Evolutionary conservation across 768 basidiomycete species (phyloP), one percentile per base, ranked within the genome.

Genomic region (Tricholomella constricta): DNA sequence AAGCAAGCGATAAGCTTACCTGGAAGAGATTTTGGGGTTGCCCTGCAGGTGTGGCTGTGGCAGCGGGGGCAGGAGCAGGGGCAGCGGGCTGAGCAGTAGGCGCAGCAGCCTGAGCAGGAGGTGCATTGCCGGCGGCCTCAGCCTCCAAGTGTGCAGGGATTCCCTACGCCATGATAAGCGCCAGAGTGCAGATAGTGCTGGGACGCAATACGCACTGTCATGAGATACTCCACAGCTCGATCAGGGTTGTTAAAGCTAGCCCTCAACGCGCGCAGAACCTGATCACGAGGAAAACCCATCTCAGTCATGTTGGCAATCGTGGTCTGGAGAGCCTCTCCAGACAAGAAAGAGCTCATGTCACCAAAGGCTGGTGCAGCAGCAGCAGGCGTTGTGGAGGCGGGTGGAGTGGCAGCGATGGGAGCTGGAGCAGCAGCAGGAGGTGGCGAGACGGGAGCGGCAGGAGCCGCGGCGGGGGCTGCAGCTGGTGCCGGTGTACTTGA

Each of bases 211-310:
- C 11, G 73, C 88, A 95, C 96, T 55, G 66, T 96, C 83, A 98
- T 88, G 50, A 99, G 75, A 70, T 99, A 99, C 69, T 99, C 97
- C n/a, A 94, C 96, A 6, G 97, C 97, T 26, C 97, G 83, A 62
- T 98, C 94, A 7, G 97, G 91, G 72, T 99, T 98, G 72, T 99
- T 99, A 75, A 82, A 99, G 65, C 91, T 94, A 23, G 95, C 97
- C 54, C 93, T 79, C 67, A 99, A 67, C 3, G 95, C 94, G 14
- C 86, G 82, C 63, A 85, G 70, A 36, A 98, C 92, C 63, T 92
- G 83, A 3, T 94, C 94, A 34, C 86, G 80, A 54, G 82, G 80
- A 62, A 95, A 98, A 6, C 97, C 97, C 97, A 99, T 98, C 60
- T 93, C 91, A 34, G 85, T 73, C 83, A 99, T 94, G 65, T 88